Base-by-base conservation (phyloP, 2,329 filamentous ascomycete species). In the Fonsecaea pedrosoi region DNA sequence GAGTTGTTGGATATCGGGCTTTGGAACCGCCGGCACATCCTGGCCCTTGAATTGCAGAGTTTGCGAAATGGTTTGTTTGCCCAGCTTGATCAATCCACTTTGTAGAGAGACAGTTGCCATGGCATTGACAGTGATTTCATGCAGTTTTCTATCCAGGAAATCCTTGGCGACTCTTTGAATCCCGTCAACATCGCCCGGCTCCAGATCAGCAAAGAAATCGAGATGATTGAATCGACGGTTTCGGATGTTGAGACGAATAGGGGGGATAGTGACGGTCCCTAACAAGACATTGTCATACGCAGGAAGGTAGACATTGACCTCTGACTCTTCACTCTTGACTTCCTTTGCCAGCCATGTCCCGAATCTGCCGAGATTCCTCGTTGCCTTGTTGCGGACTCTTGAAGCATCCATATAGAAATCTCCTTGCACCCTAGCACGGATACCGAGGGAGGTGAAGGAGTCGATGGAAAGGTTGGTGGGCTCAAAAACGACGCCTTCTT, bases 401-500 rank as follows among this genome's bases (percentile, higher is more conserved):
- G 86, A 87, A 0, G 90, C 90, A 77, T 98, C 92, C 71, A 99
- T 86, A 53, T 83, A 85, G 74, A 98, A 92, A 62, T 91, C 90
- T 21, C 91, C 94, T 74, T 94, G 90, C 55, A 99, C 84, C 69
- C 92, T 89, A 37, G 92, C 90, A 68, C 86, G 87, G 8, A 97
- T 86, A 12, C 95, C 94, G 66, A 89, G 85, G 7, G 87, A 76
- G 0, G 92, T 97, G 71, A 97, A 90, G 1, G 90, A 92, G 74
- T 95, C 91, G 67, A 99, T 88, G 1, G 93, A 92, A 21, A 99
- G 80, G 71, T 89, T 91, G 5, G 90, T 93, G 1, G 95, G 92
- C 75, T 94, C 88, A 71, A 99, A 86, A 18, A 94, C 88, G 30
- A 90, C 85, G 2, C 94, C 92, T 77, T 94, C 85, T 78, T 94